Percentiles rank a stretch among this genome's conserved stretches.
Conservation (phyloP, 495 filamentous ascomycete genomes). For the Durotheca rogersii region DNA sequence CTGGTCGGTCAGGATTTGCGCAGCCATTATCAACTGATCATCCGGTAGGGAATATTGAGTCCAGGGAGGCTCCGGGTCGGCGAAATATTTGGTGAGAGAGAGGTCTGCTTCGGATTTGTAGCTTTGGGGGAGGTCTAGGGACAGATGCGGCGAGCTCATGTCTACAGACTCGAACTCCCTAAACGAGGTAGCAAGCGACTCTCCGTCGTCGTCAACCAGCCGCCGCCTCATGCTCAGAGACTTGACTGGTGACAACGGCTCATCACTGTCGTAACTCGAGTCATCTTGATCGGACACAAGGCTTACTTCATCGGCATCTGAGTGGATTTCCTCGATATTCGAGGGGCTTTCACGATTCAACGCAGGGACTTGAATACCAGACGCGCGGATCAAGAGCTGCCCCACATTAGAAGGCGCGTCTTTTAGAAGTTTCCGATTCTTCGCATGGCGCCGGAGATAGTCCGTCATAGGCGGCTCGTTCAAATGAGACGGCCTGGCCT, state of each 20-base stretch:
- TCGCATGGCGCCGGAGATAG: conserved; percentile 41
- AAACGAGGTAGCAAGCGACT: conserved; percentile 51
- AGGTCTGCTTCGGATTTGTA: conserved; percentile 45
- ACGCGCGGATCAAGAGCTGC: conserved; percentile 35
- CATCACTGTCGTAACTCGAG: conserved; percentile 46
- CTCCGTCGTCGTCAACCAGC: conserved; percentile 46
- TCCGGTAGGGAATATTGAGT: conserved; percentile 46
- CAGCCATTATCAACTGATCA: conserved; percentile 56
- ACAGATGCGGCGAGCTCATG: conserved; percentile 37
- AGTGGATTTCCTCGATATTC: conserved; percentile 39
- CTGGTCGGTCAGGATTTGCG: conserved; percentile 64
- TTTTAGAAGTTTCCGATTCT: conserved; percentile 39
- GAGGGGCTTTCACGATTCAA: conserved; percentile 31
- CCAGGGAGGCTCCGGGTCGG: conserved; percentile 49
- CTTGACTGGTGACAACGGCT: conserved; percentile 46
- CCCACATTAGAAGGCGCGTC: conserved; percentile 40
- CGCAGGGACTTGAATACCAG: conserved; percentile 25
- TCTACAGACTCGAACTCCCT: conserved; percentile 46
- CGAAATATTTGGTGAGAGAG: conserved; percentile 50
- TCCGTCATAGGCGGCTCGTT: conserved; percentile 42
- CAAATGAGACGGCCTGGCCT: conserved; percentile 7
- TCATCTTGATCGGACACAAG: conserved; percentile 53
- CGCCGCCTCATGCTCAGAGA: conserved; percentile 38
- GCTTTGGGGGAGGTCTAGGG: conserved; percentile 42
- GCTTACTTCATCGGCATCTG: conserved; percentile 50